These are phyloP conservation scores for Sungouiozyma ichnusensis DNA, from an alignment of 805 yeast species.

Conservation along the genomic window DNA sequence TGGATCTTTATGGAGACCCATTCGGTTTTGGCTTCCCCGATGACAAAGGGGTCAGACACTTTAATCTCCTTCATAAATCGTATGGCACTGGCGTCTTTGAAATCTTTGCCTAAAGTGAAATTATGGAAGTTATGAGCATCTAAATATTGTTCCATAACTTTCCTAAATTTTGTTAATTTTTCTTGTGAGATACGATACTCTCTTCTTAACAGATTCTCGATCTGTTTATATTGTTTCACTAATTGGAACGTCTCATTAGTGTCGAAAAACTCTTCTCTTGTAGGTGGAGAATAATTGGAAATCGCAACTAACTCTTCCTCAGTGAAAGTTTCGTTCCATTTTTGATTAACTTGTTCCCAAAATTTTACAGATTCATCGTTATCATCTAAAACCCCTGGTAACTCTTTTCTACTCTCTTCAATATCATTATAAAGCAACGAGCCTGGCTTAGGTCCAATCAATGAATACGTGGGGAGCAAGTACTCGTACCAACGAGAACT, in stretches of 20 bases:
- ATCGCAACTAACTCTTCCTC: constrained; percentile 20
- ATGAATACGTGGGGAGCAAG: constrained; percentile 80
- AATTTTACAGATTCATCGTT: constrained; percentile 65
- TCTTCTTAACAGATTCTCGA: constrained; percentile 62
- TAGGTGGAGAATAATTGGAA: constrained; percentile 27
- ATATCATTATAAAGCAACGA: constrained; percentile 55
- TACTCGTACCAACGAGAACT: constrained; percentile 94
- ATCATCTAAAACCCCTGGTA: constrained; percentile 49
- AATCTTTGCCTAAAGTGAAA: constrained; percentile 71
- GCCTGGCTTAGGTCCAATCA: constrained; percentile 81
- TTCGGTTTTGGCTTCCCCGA: constrained; percentile 84
- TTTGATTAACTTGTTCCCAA: constrained; percentile 48
- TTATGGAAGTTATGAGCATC: constrained; percentile 92
- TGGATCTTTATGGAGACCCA: constrained; percentile 95
- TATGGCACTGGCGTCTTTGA: constrained; percentile 74
- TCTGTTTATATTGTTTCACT: constrained; percentile 43
- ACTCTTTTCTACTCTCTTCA: constrained; percentile 37
- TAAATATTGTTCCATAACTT: constrained; percentile 59
- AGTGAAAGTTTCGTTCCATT: constrained; percentile 27
- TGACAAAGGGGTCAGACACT: constrained; percentile 82
- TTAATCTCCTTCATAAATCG: constrained; percentile 71
- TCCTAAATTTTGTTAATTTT: constrained; percentile 52
- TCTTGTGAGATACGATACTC: constrained; percentile 53
- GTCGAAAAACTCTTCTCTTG: constrained; percentile 32
- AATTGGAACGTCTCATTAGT: constrained; percentile 29